Evolutionary conservation across 768 basidiomycete species (phyloP).

Genomic region (Russula sp.): DNA sequence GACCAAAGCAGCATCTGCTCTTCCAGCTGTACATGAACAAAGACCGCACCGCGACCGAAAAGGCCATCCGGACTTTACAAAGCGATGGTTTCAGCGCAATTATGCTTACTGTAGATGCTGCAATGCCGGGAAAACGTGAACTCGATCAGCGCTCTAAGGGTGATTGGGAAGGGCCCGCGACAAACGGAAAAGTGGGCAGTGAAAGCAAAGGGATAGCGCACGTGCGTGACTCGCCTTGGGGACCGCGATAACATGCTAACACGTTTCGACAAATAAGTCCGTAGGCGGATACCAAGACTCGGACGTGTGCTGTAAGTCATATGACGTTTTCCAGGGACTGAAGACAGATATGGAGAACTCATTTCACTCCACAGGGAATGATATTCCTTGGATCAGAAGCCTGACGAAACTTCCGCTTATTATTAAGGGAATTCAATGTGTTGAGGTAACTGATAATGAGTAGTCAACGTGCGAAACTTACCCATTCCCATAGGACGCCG

Average conservation of each 20-base stretch:
- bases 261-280: conserved; percentile 20
- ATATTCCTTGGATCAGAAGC: conserved; percentile 34
- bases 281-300: conserved; percentile 30
- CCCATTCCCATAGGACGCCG: conserved; percentile 32
- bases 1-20: conserved; percentile 26
- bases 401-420: conserved; percentile 37
- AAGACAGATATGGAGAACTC: background rate
- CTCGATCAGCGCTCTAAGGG: conserved; percentile 30
- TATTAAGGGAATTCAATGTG: conserved; percentile 41
- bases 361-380: conserved; percentile 24
- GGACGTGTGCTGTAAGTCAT: conserved; percentile 28
- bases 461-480: background rate
- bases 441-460: conserved; percentile 30
- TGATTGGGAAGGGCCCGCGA: conserved; percentile 24
- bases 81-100: conserved; percentile 37
- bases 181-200: conserved; percentile 16
- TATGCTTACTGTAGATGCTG: conserved; percentile 44
- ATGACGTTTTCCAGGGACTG: background rate
- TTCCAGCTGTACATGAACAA: conserved; percentile 42
- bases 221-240: conserved; percentile 16
- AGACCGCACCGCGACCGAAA: conserved; percentile 34
- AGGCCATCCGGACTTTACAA: conserved; percentile 32
- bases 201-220: conserved; percentile 25
- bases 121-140: conserved; percentile 38
- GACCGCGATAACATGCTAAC: background rate